phyloP scores from a whole-genome alignment of 1,284 basidiomycete genomes.

The Austropuccinia psidii region DNA sequence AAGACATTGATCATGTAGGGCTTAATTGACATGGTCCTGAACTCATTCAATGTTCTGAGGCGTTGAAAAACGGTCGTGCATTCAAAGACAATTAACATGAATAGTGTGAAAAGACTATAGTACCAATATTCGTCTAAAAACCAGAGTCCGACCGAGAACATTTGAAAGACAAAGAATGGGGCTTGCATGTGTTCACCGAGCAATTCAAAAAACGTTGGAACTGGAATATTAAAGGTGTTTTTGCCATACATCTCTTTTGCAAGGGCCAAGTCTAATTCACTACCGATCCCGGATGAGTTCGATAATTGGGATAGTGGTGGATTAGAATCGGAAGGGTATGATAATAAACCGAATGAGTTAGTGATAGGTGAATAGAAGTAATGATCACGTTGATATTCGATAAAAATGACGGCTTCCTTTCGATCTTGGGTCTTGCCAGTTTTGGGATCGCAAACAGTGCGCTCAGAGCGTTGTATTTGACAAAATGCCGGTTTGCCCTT shows the following conservation, averaged over 20 bases:
- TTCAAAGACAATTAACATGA: constrained; percentile 94
- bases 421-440: constrained; percentile 43
- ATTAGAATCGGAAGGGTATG: constrained; percentile 73
- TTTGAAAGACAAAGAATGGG: constrained; percentile 91
- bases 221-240: constrained; percentile 91
- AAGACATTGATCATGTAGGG: constrained; percentile 76
- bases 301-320: constrained; percentile 67
- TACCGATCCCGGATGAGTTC: constrained; percentile 53
- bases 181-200: constrained; percentile 87
- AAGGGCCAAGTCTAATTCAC: constrained; percentile 36
- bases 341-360: constrained; percentile 69
- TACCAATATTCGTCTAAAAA: constrained; percentile 97
- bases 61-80: constrained; percentile 97
- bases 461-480: constrained; percentile 39
- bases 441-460: constrained; percentile 21
- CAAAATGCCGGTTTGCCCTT: constrained; percentile 66
- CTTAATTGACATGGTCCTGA: constrained; percentile 85
- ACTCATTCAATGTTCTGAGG: constrained; percentile 78
- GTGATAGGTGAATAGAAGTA: constrained; percentile 64
- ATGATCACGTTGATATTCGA: constrained; percentile 92
- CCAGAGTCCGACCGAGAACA: constrained; percentile 93
- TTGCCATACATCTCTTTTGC: constrained; percentile 63
- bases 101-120: constrained; percentile 88
- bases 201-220: constrained; percentile 78
- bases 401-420: constrained; percentile 64